Evolutionary conservation across 352 stramenopile species (phyloP).

Genomic region (Achlya hypogyna): DNA sequence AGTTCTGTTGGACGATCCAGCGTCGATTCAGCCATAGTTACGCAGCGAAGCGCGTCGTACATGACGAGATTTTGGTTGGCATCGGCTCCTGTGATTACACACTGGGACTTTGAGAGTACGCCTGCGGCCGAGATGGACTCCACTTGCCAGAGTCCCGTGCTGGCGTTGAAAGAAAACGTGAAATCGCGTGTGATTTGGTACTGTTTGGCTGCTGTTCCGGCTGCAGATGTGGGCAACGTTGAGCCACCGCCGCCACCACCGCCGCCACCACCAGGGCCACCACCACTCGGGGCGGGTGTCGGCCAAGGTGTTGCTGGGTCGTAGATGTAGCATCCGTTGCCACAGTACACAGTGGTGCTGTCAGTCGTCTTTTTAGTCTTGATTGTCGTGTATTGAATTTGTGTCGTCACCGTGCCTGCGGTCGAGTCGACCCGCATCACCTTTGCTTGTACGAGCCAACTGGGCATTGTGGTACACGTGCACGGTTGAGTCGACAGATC

Average conservation of each 20-base stretch:
- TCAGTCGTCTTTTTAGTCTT: not conserved
- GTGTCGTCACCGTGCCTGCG: not conserved
- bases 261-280: not conserved
- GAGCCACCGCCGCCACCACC: not conserved
- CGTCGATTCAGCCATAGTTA: not conserved
- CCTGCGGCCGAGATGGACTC: not conserved
- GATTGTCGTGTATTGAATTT: slow-evolving; percentile 6
- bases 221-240: not conserved
- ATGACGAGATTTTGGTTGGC: not conserved
- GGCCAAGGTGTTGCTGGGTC: not conserved
- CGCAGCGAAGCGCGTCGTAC: not conserved
- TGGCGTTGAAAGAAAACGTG: not conserved
- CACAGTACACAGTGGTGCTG: not conserved
- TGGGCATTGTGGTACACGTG: slow-evolving; percentile 4
- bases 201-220: not conserved
- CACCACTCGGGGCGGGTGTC: not conserved
- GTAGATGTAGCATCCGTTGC: not conserved
- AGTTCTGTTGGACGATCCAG: not conserved
- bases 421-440: slow-evolving; percentile 6
- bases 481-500: not conserved
- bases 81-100: slow-evolving; percentile 11
- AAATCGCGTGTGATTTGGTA: slow-evolving; percentile 5
- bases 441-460: not conserved
- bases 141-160: not conserved
- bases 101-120: not conserved